Evolutionary conservation across 148 eudicot species (phyloP), one percentile per base, ranked within the genome.

Genomic region (Vaccinium macrocarpon): DNA sequence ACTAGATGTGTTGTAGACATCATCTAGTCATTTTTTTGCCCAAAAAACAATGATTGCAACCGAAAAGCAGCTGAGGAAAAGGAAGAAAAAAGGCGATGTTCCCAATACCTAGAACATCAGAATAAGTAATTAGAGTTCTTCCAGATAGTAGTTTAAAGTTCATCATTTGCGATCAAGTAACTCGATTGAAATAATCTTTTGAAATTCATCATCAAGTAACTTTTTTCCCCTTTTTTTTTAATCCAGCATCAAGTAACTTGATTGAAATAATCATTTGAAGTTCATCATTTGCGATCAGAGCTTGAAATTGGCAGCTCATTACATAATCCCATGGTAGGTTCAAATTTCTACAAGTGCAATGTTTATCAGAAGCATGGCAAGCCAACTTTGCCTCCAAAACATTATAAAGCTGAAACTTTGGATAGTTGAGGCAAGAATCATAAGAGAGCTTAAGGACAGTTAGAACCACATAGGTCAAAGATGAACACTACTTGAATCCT

Each of bases 321-420:
- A 19, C 52, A 8, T 3, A 74, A 74, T 21, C 78, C 46, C 27
- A 42, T 19, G 53, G 27, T 19, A 42, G 14, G 52, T 74, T 74
- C 78, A 19, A 19, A 48, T 46, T 74, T 46, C 78, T 38, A 74
- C 53, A 46, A 74, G 78, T 74, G 23, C 19, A 52, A 38, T 46
- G 78, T 74, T 74, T 74, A 74, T 11, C 78, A 8, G 78, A 49
- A 74, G 51, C 53, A 46, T 42, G 18, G 78, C 51, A 46, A 46
- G 52, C 6, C 23, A 19, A 15, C 2, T 74, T 38, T 9, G 18
- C 27, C 52, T 38, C 78, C 19, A 74, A 49, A 74, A 74, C 0
- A 6, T 46, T 38, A 19, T 21, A 74, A 19, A 74, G 52, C 50
- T 8, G 15, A 1, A 35, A 32, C 0, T 72, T 72, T 15, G 42